Base-by-base conservation (phyloP, 2,329 filamentous ascomycete species). In the Penicillium digitatum region DNA sequence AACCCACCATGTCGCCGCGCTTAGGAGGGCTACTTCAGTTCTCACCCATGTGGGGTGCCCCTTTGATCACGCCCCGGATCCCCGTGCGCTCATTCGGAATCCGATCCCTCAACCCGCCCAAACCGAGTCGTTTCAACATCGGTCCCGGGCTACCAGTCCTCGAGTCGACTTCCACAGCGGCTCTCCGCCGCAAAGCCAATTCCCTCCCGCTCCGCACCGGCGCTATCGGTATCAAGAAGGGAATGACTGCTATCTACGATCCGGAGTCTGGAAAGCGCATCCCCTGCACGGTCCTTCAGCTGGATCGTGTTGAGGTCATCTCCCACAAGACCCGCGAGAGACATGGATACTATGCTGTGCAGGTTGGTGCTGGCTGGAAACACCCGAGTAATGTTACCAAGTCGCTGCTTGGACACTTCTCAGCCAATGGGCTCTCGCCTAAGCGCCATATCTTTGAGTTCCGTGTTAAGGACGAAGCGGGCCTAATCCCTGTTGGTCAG, bases 281-380 rank as follows among this genome's bases (percentile, higher is more conserved):
- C 55, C 82, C 92, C 20, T 96, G 91, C 79, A 99, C 94, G 14
- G 88, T 99, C 50, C 82, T 99, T 54, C 92, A 97, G 78, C 81
- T 99, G 66, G 94, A 99, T 74, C 82, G 90, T 66, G 91, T 95
- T 58, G 88, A 97, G 76, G 91, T 96, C 9, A 79, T 96, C 37
- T 86, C 87, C 56, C 87, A 89, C 76, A 96, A 96, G 81, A 94
- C 90, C 60, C 79, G 85, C 32, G 79, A 86, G 60, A 79, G 81
- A 69, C 86, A 97, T 73, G 94, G 94, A 20, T 99, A 99, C 78
- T 96, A 84, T 81, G 94, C 93, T 16, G 91, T 97, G 14, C 92
- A 96, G 76, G 78, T 99, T 42, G 94, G 94, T 20, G 79, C 83
- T 45, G 94, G 94, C 3, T 82, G 83, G 71, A 88, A 87, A 71